Evolutionary conservation across 139 green algal species (phyloP).

Genomic region (Chlamydomonas urium): DNA sequence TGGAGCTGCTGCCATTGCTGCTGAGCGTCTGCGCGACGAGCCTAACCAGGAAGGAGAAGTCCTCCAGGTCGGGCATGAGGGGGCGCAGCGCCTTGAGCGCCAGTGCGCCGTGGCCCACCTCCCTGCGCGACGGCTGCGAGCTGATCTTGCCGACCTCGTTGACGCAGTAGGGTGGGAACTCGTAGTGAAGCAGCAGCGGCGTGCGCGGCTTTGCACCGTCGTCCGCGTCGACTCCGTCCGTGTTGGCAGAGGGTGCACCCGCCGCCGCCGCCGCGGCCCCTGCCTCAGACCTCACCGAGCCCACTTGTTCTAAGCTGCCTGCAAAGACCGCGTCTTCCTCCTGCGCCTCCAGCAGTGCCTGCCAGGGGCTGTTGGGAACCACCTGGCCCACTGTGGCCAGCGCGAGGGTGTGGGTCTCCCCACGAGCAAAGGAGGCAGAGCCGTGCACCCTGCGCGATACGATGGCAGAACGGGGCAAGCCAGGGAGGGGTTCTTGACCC

Average conservation of each 20-base stretch:
- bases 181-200: slow-evolving; percentile 30
- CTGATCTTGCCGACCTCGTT: slow-evolving; percentile 25
- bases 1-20: slow-evolving; percentile 49
- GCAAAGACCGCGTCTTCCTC: no score
- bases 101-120: slow-evolving; percentile 47
- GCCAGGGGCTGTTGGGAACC: no score
- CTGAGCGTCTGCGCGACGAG: slow-evolving; percentile 56
- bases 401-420: slow-evolving; percentile 42
- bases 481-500: no score
- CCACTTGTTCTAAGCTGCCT: no score
- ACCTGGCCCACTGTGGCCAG: slow-evolving; percentile 10
- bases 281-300: background rate
- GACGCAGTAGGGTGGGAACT: slow-evolving; percentile 5
- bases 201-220: slow-evolving; percentile 7
- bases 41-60: slow-evolving; percentile 64
- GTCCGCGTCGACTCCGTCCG: background rate
- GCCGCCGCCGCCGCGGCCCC: no score
- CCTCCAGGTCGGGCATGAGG: slow-evolving; percentile 20
- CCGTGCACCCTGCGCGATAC: slow-evolving; percentile 53
- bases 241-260: background rate
- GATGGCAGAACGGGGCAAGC: background rate
- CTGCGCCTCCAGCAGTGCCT: no score
- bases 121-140: slow-evolving; percentile 10
- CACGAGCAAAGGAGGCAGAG: slow-evolving; percentile 47
- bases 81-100: slow-evolving; percentile 18